Percentiles rank a stretch among this genome's conserved stretches.
Evolutionary conservation across 345 rosid genomes (phyloP).

Genomic region (Lepidium africanum): DNA sequence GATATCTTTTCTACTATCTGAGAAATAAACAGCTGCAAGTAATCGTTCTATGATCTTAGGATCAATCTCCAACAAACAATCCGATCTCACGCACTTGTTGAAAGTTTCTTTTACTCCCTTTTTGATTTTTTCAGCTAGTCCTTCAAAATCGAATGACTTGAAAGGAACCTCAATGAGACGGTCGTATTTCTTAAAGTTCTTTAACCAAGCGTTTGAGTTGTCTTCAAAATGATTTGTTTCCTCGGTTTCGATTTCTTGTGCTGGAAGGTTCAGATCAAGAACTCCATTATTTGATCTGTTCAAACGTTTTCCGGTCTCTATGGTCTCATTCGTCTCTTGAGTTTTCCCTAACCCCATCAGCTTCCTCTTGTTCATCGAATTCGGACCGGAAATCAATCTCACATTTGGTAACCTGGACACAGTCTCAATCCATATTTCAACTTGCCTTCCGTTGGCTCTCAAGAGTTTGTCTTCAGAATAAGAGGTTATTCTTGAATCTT

Average conservation of each 20-base stretch:
- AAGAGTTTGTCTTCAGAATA: constrained; percentile 49
- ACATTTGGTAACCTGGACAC: neutral
- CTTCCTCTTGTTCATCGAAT: constrained; percentile 46
- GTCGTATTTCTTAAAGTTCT: constrained; percentile 31
- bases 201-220: constrained; percentile 45
- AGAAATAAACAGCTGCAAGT: constrained; percentile 38
- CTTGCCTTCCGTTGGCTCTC: constrained; percentile 38
- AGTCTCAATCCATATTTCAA: constrained; percentile 41
- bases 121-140: constrained; percentile 35
- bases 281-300: constrained; percentile 28
- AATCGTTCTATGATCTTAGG: constrained; percentile 50
- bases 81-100: constrained; percentile 21
- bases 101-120: constrained; percentile 31
- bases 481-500: neutral
- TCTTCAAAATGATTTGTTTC: constrained; percentile 20
- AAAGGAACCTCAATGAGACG: constrained; percentile 35
- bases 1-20: constrained; percentile 23
- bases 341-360: constrained; percentile 22
- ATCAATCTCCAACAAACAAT: constrained; percentile 40
- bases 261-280: constrained; percentile 70
- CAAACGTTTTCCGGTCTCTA: constrained; percentile 37
- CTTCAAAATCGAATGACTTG: constrained; percentile 54
- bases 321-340: constrained; percentile 21
- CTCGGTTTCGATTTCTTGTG: constrained; percentile 36
- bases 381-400: constrained; percentile 1